phyloP scores from a whole-genome alignment of 2,329 filamentous ascomycete genomes.

The Rutstroemia sp. region DNA sequence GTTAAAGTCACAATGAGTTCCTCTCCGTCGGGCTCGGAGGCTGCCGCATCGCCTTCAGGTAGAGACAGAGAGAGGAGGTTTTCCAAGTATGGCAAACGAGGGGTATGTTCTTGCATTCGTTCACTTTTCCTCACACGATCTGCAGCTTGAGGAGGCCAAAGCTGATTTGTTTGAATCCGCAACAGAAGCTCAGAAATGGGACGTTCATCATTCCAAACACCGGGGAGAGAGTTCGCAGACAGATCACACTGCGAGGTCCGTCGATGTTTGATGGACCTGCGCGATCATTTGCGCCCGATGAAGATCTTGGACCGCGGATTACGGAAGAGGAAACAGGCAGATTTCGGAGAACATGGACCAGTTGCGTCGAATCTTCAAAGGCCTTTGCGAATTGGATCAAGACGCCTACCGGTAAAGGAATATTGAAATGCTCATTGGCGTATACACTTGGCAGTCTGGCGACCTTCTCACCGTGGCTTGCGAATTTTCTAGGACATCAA shows the following conservation, averaged over 20 bases:
- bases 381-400: slow-evolving; percentile 51
- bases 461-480: slow-evolving; percentile 71
- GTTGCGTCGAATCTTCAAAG: slow-evolving; percentile 30
- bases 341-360: slow-evolving; percentile 29
- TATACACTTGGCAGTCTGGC: slow-evolving; percentile 81
- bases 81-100: slow-evolving; percentile 5
- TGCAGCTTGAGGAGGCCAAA: slow-evolving; percentile 20
- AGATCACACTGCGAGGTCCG: slow-evolving; percentile 65
- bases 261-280: slow-evolving; percentile 27
- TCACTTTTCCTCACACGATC: slow-evolving; percentile 14
- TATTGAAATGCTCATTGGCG: slow-evolving; percentile 85
- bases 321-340: slow-evolving; percentile 18
- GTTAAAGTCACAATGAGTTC: slow-evolving; percentile 1
- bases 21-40: slow-evolving; percentile 2
- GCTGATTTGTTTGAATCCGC: neutral
- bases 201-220: slow-evolving; percentile 83
- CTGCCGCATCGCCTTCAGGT: neutral
- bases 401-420: slow-evolving; percentile 68
- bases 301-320: slow-evolving; percentile 2
- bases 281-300: slow-evolving; percentile 9
- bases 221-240: slow-evolving; percentile 73
- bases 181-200: slow-evolving; percentile 68
- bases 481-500: slow-evolving; percentile 68
- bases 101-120: neutral
- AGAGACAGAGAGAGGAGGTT: slow-evolving; percentile 5